Base-by-base conservation (phyloP, 129 eudicot genomes). In the Helianthus tuberosus region DNA sequence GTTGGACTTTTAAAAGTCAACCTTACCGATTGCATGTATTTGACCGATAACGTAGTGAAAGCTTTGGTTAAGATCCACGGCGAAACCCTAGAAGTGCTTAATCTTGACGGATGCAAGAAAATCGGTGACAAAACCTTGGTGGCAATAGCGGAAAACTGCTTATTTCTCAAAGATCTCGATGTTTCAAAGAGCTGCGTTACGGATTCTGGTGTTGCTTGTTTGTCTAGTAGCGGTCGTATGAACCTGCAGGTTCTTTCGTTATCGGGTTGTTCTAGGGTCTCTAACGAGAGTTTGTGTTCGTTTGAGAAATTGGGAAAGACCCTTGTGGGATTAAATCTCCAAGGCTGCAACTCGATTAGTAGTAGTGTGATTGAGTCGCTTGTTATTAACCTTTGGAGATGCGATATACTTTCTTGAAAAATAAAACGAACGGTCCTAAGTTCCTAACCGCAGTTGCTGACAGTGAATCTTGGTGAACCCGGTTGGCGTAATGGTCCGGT, bases 101-200 rank as follows among this genome's bases (percentile, higher is more conserved):
- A 86, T 84, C 88, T 94, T 43, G 91, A 91, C 43, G 98, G 91
- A 2, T 94, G 98, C 84, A 57, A 64, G 75, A 86, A 81, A 68
- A 44, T 94, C 11, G 78, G 88, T 0, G 98, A 90, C 75, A 80
- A 84, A 61, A 87, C 88, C 73, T 77, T 94, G 71, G 71, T 32
- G 6, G 86, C 87, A 35, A 79, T 90, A 16, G 93, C 93, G 11
- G 79, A 73, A 29, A 88, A 68, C 53, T 90, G 96, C 76, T 59
- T 68, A 2, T 67, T 82, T 38, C 89, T 94, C 36, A 79, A 71
- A 59, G 98, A 91, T 73, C 96, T 94, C 27, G 97, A 94, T 32
- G 66, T 94, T 51, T 94, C 98, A 11, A 87, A 83, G 84, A 86
- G 90, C 53, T 76, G 80, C 47, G 83, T 94, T 38, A 83, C 91